A percentile compares a stretch with the other conserved stretches of the same genome.
Evolutionary conservation across 2,329 filamentous ascomycete species (phyloP).

Genomic region (Cladophialophora psammophila): DNA sequence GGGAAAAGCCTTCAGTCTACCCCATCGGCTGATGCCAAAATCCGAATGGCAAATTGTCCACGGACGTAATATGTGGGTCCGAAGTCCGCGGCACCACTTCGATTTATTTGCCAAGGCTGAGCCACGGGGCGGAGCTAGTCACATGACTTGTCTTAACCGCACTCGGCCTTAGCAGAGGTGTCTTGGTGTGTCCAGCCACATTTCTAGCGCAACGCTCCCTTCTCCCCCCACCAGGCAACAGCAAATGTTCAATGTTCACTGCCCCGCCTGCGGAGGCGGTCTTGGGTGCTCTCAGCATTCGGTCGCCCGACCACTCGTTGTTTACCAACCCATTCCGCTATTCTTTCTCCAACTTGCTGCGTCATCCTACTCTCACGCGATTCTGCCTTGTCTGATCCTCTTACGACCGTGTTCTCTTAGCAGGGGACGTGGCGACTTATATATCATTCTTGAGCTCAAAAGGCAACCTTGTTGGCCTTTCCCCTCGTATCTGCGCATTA

Average conservation of each 20-base stretch:
- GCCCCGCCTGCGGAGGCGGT: constrained; percentile 11
- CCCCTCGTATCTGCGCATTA: neutral
- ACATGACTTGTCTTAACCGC: constrained; percentile 10
- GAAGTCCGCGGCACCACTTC: neutral
- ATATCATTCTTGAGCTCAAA: constrained; percentile 10
- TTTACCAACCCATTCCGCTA: neutral
- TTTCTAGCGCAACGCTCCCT: neutral
- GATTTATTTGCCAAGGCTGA: constrained; percentile 3
- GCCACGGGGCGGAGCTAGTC: constrained; percentile 13
- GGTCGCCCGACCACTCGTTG: neutral
- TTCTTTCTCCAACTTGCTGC: neutral
- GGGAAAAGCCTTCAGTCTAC: too few species aligned
- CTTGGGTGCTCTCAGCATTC: neutral
- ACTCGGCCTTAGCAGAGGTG: neutral
- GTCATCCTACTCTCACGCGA: constrained; percentile 5
- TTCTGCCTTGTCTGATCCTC: constrained; percentile 11
- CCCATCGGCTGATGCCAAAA: too few species aligned
- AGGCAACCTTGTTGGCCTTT: constrained; percentile 12
- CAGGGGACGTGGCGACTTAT: neutral
- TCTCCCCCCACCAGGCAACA: neutral
- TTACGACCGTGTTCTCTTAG: neutral
- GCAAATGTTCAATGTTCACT: neutral
- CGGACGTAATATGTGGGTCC: too few species aligned
- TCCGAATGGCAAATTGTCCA: too few species aligned
- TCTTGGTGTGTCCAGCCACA: constrained; percentile 4